Base-by-base conservation (phyloP, 768 basidiomycete species). In the Tricholomella constricta region DNA sequence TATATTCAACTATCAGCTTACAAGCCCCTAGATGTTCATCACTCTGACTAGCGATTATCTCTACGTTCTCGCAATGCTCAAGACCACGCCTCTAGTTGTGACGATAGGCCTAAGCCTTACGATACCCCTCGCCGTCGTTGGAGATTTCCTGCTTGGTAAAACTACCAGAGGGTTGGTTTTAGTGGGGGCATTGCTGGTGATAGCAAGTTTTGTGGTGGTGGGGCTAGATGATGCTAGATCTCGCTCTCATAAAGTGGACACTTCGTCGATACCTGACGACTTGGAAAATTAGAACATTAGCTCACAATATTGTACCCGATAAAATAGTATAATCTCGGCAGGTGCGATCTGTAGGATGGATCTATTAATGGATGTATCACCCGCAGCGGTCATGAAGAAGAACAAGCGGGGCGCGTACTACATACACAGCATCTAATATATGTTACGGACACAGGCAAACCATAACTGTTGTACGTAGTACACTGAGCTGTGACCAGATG, bases 21-120 rank as follows among this genome's bases (percentile, higher is more conserved):
- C 20, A 22, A 36, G 7, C 10, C 7, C 40, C 20, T 29, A 96
- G 87, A 94, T 93, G 89, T 71, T 74, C 27, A 91, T 95, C 62
- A 93, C 91, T 0, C 70, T 90, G 27, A 83, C 82, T 8, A 91
- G 89, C 54, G 94, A 97, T 70, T 96, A 88, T 65, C 65, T 94
- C 41, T 93, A 93, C 65, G 84, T 92, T 25, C 65, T 92, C 17
- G 89, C 94, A 2, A 96, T 98, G 94, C 83, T 99, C 57, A 96
- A 95, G 74, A 99, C 96, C 6, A 94, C 94, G 1, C 95, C 95
- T 1, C 74, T 95, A 11, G 91, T 97, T 17, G 95, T 90, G 15
- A 98, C 96, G 0, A 77, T 98, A 49, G 96, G 96, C 23, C 78
- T 98, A 8, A 92, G 89, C 51, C 79, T 98, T 12, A 97, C 97